Conservation (phyloP, 768 basidiomycete species). For the Mrakia blollopis region DNA sequence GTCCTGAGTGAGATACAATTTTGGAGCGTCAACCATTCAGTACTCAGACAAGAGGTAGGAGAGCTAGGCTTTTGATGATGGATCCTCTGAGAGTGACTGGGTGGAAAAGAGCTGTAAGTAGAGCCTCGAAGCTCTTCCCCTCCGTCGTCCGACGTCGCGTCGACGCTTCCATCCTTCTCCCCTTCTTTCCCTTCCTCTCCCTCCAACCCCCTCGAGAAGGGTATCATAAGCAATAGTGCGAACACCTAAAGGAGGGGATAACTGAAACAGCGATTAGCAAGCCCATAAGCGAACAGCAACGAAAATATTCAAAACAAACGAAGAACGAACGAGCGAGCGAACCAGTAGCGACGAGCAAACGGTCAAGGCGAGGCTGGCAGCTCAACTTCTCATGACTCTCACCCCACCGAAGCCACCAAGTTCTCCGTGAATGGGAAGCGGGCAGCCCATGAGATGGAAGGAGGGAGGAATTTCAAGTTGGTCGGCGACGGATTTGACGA, state of each 20-base stretch:
- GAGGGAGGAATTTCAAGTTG: slow-evolving; percentile 25
- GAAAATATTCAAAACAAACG: neutral
- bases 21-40: too few species aligned
- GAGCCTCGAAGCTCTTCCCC: too few species aligned
- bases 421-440: slow-evolving; percentile 9
- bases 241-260: too few species aligned
- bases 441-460: slow-evolving; percentile 32
- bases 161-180: neutral
- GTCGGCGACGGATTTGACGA: slow-evolving; percentile 12
- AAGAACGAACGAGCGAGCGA: too few species aligned
- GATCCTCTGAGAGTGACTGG: too few species aligned
- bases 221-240: neutral
- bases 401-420: slow-evolving; percentile 24
- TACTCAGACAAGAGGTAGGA: too few species aligned
- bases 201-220: neutral
- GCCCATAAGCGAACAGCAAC: neutral
- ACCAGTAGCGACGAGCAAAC: too few species aligned
- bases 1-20: too few species aligned
- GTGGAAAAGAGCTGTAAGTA: too few species aligned
- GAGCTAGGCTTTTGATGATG: too few species aligned
- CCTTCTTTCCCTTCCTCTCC: neutral
- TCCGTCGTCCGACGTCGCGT: too few species aligned
- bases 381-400: slow-evolving; percentile 12
- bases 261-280: neutral
- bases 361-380: too few species aligned